Evolutionary conservation across 192 early-diverging fungal species (phyloP), one percentile per base, ranked within the genome.

Genomic region (Coemansia sp.): DNA sequence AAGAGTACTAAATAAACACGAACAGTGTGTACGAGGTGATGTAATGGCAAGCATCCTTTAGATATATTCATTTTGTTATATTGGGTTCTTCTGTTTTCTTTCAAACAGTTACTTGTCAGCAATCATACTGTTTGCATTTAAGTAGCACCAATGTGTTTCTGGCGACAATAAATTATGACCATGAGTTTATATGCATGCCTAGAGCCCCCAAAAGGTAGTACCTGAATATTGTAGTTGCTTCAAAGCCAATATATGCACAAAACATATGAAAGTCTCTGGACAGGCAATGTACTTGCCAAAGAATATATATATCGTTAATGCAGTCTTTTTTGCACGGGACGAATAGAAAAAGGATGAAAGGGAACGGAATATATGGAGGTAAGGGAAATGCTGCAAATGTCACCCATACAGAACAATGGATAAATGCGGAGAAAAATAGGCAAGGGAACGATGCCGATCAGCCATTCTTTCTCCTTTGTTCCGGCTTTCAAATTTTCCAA

Each of bases 171-270:
- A 56, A 36, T 5, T 8, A 37, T 8, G 8, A 5, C 15, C 6
- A 15, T 11, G 46, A 47, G 46, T n/a, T 15, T 47, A 0, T 19
- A 41, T 59, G 37, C 37, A 41, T 41, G 39, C 39, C 57, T 13
- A 8, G 8, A 16, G 16, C 26, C 26, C 26, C 26, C 26, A 26
- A 26, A 26, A 26, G 26, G 26, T 3, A 26, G 26, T 26, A 26
- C 26, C 26, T 26, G 26, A 26, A 26, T 26, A 26, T 26, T 26
- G 26, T 26, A 47, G 46, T 3, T 11, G 39, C 13, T 59, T 13
- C 57, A 59, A 59, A 59, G 6, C 8, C 32, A 59, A 54, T 54
- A 54, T 54, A 54, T 54, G 51, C 51, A 54, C 51, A 54, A 12
- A 8, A 54, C 26, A 8, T 26, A 26, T 19, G 9, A 54, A 26